These are phyloP conservation scores for Trichoderma semiorbis DNA, from an alignment of 2,329 filamentous ascomycete species.

Conservation along the genomic window DNA sequence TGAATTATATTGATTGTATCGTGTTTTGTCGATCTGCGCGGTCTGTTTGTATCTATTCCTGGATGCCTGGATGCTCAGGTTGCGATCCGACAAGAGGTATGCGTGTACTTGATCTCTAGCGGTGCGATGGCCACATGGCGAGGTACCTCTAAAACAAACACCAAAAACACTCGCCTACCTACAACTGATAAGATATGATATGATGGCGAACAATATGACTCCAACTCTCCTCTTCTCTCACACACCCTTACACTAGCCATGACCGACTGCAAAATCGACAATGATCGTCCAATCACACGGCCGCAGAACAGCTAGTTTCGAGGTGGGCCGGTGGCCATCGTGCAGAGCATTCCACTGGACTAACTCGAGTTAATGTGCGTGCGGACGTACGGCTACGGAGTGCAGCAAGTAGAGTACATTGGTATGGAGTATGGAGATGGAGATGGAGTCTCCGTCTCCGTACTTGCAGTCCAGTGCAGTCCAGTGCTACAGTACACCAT, in stretches of 20 bases:
- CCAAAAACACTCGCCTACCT: not conserved
- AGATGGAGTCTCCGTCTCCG: not conserved
- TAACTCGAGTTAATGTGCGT: not conserved
- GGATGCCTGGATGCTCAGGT: not conserved
- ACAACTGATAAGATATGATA: not conserved
- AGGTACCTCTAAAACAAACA: not conserved
- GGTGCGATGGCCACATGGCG: not conserved
- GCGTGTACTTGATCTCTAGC: not conserved
- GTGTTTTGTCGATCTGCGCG: not conserved
- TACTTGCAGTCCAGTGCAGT: too few relatives aligned
- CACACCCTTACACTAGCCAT: not conserved
- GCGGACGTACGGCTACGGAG: not conserved
- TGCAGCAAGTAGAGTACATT: not conserved
- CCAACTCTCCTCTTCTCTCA: not conserved
- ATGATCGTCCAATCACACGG: conserved; percentile 2
- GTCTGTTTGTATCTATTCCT: not conserved
- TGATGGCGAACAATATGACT: not conserved
- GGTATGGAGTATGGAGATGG: too few relatives aligned
- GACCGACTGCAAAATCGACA: not conserved
- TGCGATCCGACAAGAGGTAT: not conserved
- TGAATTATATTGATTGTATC: not conserved
- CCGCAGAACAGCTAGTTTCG: not conserved
- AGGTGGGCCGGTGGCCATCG: not conserved
- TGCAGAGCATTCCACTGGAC: not conserved
- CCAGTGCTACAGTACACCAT: not conserved